These are phyloP conservation scores for Candida sphagnicola DNA, from an alignment of 805 yeast genomes.

Conservation along the genomic window DNA sequence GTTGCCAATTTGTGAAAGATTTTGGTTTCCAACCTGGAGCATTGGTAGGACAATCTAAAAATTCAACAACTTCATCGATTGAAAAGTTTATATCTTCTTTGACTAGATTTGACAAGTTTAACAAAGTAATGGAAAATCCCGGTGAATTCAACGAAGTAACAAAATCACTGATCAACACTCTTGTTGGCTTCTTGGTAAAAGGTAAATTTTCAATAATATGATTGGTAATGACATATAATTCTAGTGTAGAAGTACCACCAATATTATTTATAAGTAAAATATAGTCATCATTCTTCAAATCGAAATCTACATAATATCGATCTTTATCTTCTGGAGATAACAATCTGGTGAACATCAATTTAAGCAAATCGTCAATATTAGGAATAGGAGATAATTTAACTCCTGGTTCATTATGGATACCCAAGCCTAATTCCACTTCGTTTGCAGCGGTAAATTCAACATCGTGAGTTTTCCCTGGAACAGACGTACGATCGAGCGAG, in stretches of 20 bases:
- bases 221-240: constrained; percentile 67
- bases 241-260: constrained; percentile 86
- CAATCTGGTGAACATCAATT: constrained; percentile 58
- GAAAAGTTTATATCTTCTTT: constrained; percentile 25
- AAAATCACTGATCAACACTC: constrained; percentile 72
- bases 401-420: constrained; percentile 95
- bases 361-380: constrained; percentile 52
- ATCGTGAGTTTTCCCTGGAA: constrained; percentile 66
- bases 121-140: constrained; percentile 81
- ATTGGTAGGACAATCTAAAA: constrained; percentile 67
- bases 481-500: constrained; percentile 82
- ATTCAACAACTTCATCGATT: constrained; percentile 34
- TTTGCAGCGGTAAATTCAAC: constrained; percentile 47
- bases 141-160: constrained; percentile 91
- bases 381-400: constrained; percentile 64
- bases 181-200: constrained; percentile 55
- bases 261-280: constrained; percentile 75
- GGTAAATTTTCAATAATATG: constrained; percentile 52
- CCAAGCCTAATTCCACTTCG: constrained; percentile 90
- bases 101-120: constrained; percentile 58
- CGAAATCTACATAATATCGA: constrained; percentile 75
- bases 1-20: constrained; percentile 15
- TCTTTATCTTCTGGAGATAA: constrained; percentile 64
- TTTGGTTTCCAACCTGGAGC: constrained; percentile 81
- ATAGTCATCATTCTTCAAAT: constrained; percentile 54